Percentiles rank a stretch among this genome's conserved stretches.
These are phyloP conservation scores for Corchorus olitorius DNA, from an alignment of 345 rosid species.

Conservation along the genomic window DNA sequence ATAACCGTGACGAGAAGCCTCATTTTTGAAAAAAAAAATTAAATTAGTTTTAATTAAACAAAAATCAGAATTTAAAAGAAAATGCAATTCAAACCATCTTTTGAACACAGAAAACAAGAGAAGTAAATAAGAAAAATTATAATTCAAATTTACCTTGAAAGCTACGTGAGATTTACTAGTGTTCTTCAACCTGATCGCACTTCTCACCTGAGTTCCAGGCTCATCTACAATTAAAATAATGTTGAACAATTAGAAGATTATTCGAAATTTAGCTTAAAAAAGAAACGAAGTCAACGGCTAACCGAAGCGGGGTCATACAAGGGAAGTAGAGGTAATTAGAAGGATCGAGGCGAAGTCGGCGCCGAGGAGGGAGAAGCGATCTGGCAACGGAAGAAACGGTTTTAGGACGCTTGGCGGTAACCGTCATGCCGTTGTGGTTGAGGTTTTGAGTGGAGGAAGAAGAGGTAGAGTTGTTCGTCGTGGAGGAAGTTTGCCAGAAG, in stretches of 20 bases:
- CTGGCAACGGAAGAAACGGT: slow-evolving; percentile 79
- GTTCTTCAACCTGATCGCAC: slow-evolving; percentile 87
- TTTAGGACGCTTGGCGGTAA: slow-evolving; percentile 36
- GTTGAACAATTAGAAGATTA: neutral
- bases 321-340: slow-evolving; percentile 76
- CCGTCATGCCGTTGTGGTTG: slow-evolving; percentile 34
- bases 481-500: slow-evolving; percentile 57
- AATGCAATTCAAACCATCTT: neutral
- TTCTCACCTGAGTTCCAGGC: slow-evolving; percentile 86
- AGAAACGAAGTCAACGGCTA: slow-evolving; percentile 35
- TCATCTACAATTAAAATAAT: slow-evolving; percentile 53
- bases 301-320: slow-evolving; percentile 44
- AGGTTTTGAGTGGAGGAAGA: slow-evolving; percentile 62
- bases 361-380: slow-evolving; percentile 85
- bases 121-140: neutral
- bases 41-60: slow-evolving; percentile 1
- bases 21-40: neutral
- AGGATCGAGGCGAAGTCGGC: slow-evolving; percentile 93
- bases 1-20: neutral
- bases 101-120: neutral
- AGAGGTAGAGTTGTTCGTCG: slow-evolving; percentile 49
- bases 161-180: slow-evolving; percentile 90
- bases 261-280: neutral
- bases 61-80: neutral
- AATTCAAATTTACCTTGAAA: slow-evolving; percentile 64